These are phyloP conservation scores for Citropsis articulata DNA, from an alignment of 345 rosid species.

Conservation along the genomic window DNA sequence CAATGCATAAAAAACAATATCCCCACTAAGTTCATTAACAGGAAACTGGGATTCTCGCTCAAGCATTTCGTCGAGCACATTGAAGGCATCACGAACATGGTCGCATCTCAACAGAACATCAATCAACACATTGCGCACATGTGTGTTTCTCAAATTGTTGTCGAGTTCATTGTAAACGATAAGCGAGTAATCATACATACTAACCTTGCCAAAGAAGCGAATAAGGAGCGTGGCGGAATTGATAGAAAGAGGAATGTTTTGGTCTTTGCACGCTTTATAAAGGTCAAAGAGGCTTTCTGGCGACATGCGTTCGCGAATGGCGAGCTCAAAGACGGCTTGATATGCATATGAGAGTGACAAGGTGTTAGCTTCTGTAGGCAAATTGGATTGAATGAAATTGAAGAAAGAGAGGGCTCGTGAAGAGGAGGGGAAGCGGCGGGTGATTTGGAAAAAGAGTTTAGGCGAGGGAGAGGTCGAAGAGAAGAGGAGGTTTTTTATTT, in stretches of 20 bases:
- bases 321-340: constrained; percentile 55
- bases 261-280: constrained; percentile 48
- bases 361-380: constrained; percentile 26
- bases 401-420: constrained; percentile 60
- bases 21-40: constrained; percentile 46
- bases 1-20: constrained; percentile 41
- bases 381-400: constrained; percentile 34
- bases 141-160: constrained; percentile 30
- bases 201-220: constrained; percentile 44
- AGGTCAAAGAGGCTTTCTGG: constrained; percentile 35
- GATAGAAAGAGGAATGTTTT: constrained; percentile 42
- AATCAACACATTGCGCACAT: constrained; percentile 43
- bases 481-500: constrained; percentile 42
- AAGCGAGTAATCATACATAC: constrained; percentile 44
- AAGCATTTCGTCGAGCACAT: constrained; percentile 92
- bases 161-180: constrained; percentile 44
- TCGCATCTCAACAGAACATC: constrained; percentile 31
- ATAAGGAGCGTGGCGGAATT: constrained; percentile 46
- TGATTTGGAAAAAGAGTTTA: constrained; percentile 37
- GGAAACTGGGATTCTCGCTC: constrained; percentile 27
- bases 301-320: constrained; percentile 40
- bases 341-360: constrained; percentile 42
- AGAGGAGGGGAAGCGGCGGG: constrained; percentile 53
- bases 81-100: constrained; percentile 48
- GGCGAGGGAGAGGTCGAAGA: constrained; percentile 34